phyloP scores from a whole-genome alignment of 2,329 filamentous ascomycete genomes.

The Hypomyces rosellus region DNA sequence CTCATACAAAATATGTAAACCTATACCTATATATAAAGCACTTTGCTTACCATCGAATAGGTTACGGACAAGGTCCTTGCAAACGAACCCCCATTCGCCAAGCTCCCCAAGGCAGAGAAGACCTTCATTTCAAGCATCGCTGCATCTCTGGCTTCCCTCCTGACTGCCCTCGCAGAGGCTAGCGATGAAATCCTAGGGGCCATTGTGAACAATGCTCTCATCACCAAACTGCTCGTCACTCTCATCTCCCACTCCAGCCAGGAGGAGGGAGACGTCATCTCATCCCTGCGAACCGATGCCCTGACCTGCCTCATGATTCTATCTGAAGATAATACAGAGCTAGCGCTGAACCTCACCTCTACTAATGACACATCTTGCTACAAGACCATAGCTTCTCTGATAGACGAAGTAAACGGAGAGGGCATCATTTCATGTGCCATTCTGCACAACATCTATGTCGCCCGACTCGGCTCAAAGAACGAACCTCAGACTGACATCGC shows the following conservation, averaged over 20 bases:
- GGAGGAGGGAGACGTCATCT: slow-evolving; percentile 37
- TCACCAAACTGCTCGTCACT: slow-evolving; percentile 49
- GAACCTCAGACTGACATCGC: slow-evolving; percentile 19
- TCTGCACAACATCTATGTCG: slow-evolving; percentile 55
- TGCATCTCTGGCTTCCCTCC: slow-evolving; percentile 46
- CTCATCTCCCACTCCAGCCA: slow-evolving; percentile 42
- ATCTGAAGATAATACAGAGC: slow-evolving; percentile 52
- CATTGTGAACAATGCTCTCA: slow-evolving; percentile 42
- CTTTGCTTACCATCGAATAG: slow-evolving; percentile 22
- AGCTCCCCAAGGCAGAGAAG: slow-evolving; percentile 48
- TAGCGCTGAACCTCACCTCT: slow-evolving; percentile 48
- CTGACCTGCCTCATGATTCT: slow-evolving; percentile 52
- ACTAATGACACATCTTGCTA: slow-evolving; percentile 42
- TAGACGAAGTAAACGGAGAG: slow-evolving; percentile 39
- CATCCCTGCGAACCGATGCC: slow-evolving; percentile 37
- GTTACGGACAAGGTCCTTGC: slow-evolving; percentile 37
- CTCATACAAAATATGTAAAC: not conserved
- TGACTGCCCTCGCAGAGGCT: slow-evolving; percentile 50
- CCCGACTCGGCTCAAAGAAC: slow-evolving; percentile 24
- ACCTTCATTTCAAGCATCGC: slow-evolving; percentile 47
- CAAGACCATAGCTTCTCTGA: slow-evolving; percentile 42
- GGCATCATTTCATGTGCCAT: slow-evolving; percentile 54
- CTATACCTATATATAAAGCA: no score
- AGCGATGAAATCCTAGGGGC: slow-evolving; percentile 54
- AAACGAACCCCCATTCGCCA: slow-evolving; percentile 37